Conservation (phyloP, 352 stramenopile species). For the Globisporangium echinulatum region DNA sequence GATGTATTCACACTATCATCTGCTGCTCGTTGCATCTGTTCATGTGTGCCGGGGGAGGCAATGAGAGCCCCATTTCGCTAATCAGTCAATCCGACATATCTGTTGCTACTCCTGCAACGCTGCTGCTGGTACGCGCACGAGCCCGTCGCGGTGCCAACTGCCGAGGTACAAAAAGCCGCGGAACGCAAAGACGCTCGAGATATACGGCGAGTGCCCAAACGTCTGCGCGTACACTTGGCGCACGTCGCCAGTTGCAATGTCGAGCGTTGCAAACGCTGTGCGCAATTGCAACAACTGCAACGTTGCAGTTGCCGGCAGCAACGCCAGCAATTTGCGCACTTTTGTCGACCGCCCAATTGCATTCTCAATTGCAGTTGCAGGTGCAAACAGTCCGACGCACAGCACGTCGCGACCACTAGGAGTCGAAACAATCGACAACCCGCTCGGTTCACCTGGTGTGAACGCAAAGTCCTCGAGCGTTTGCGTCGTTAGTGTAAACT, state of each 20-base stretch:
- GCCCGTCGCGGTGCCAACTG: conserved; percentile 31
- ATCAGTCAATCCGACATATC: neutral
- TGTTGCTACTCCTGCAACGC: neutral
- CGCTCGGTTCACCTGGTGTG: conserved; percentile 44
- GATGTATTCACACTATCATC: too few species aligned
- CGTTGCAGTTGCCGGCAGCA: conserved; percentile 33
- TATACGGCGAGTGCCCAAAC: conserved; percentile 25
- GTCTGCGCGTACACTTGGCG: conserved; percentile 37
- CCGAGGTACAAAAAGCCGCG: conserved; percentile 52
- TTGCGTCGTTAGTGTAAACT: conserved; percentile 35
- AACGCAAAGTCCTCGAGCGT: conserved; percentile 54
- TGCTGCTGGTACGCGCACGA: conserved; percentile 37
- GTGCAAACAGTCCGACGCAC: conserved; percentile 34
- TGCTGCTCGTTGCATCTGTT: too few species aligned
- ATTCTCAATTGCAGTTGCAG: conserved; percentile 11
- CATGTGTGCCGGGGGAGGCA: too few species aligned
- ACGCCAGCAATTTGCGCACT: conserved; percentile 46
- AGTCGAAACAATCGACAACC: conserved; percentile 34
- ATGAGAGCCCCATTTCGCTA: too few species aligned
- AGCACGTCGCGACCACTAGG: conserved; percentile 23
- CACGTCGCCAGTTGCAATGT: conserved; percentile 38
- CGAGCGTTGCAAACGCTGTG: conserved; percentile 35
- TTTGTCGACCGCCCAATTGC: conserved; percentile 24
- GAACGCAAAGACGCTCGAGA: conserved; percentile 34
- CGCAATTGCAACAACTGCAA: conserved; percentile 25